Evolutionary conservation across 2,329 filamentous ascomycete species (phyloP), one percentile per base, ranked within the genome.

Genomic region (Triangularia setosa): DNA sequence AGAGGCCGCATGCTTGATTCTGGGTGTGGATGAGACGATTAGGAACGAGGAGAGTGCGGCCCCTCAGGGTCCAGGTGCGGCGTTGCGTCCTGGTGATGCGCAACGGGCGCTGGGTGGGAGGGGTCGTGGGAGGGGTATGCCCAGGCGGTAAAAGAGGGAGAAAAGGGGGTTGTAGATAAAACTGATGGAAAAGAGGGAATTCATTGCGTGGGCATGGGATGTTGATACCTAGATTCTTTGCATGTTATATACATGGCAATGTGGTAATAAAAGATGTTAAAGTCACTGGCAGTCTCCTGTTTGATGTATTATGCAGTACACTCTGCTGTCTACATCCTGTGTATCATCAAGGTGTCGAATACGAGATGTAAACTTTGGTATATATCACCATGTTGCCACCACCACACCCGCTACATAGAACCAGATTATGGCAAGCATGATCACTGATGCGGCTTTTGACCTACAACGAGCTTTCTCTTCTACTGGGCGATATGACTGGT

Each of bases 21-120:
- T 99, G 73, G 90, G 92, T 72, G 95, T 99, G 63, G 95, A 99
- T 75, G 95, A 99, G 87, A 99, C 95, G 33, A 98, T 99, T 79
- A 93, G 89, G 79, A 99, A 99, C 79, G 92, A 99, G 82, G 93
- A 98, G 82, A 96, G 92, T 73, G 85, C 89, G 72, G 83, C 87
- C 77, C 90, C 93, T 24, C 91, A 96, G 78, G 92, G 87, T 8
- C 94, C 94, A 0, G 85, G 87, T 63, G 84, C 90, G 77, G 85
- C 87, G 21, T 81, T 93, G 70, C 91, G 90, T 4, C 89, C 89
- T 1, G 91, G 90, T 70, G 93, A 94, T 23, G 93, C 94, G 11
- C 94, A 98, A 82, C 84, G 94, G 73, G 94, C 93, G 52, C 79
- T 98, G 70, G 85, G 93, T 68, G 91, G 90, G 65, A 83, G 92